phyloP scores from a whole-genome alignment of 768 basidiomycete genomes.

The Megacollybia marginata region DNA sequence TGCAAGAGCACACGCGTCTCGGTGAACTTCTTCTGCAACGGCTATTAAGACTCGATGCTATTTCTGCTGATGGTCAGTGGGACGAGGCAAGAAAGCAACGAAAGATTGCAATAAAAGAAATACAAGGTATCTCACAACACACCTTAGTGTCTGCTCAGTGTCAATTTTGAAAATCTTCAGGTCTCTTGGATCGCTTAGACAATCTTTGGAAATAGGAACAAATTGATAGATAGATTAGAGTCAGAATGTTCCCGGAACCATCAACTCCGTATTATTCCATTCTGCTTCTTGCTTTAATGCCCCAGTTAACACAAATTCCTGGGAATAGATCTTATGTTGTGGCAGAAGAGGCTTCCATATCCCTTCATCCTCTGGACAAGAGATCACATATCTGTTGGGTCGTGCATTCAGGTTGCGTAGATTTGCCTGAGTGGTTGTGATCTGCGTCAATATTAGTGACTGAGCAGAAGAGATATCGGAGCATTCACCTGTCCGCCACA shows the following conservation, averaged over 20 bases:
- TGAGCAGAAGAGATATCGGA: neutral
- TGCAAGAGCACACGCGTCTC: conserved; percentile 47
- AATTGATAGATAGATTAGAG: neutral
- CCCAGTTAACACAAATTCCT: conserved; percentile 59
- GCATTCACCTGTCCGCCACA: conserved; percentile 60
- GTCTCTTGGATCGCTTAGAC: conserved; percentile 74
- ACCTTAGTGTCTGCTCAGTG: too few species aligned
- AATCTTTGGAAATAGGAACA: conserved; percentile 40
- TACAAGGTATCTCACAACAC: conserved; percentile 39
- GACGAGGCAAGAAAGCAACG: conserved; percentile 69
- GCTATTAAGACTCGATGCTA: conserved; percentile 80
- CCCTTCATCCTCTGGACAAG: conserved; percentile 52
- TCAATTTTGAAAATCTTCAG: too few species aligned
- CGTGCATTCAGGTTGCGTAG: conserved; percentile 45
- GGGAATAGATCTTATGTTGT: conserved; percentile 54
- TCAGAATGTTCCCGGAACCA: conserved; percentile 19
- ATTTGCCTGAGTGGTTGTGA: conserved; percentile 41
- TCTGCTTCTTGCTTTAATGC: conserved; percentile 62
- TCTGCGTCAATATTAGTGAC: conserved; percentile 2
- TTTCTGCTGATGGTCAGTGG: conserved; percentile 71
- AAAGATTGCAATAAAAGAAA: conserved; percentile 80
- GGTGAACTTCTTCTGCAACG: conserved; percentile 81
- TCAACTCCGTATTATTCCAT: conserved; percentile 42
- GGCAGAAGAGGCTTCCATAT: conserved; percentile 60
- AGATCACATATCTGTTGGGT: conserved; percentile 53